Conservation (phyloP, 805 yeast species). For the Saccharomycopsis fibuligera region DNA sequence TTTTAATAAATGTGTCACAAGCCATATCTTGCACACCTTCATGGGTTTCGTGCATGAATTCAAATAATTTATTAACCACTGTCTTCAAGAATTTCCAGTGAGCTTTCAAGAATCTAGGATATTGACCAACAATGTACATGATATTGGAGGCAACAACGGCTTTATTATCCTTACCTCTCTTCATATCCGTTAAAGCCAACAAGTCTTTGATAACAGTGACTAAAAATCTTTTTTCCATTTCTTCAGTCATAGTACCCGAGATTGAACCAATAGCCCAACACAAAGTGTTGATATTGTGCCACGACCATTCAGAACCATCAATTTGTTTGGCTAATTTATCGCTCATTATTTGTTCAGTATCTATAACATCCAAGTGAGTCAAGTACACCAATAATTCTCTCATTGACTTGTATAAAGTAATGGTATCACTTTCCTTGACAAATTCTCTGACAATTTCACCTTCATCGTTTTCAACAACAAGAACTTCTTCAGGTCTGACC, state of each 20-base stretch:
- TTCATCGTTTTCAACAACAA: constrained; percentile 95
- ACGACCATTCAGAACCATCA: constrained; percentile 97
- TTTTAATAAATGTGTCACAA: constrained; percentile 96
- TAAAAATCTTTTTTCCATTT: constrained; percentile 89
- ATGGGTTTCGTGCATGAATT: constrained; percentile 99
- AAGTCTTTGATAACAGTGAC: constrained; percentile 91
- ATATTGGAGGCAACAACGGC: constrained; percentile 99
- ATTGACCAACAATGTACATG: constrained; percentile 99
- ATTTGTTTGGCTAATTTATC: constrained; percentile 87
- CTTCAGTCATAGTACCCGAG: constrained; percentile 98
- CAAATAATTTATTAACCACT: constrained; percentile 90
- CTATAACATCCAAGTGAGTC: constrained; percentile 91
- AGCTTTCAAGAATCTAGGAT: constrained; percentile 93
- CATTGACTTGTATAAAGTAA: constrained; percentile 90
- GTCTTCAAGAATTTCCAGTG: constrained; percentile 98
- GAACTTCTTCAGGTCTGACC: constrained; percentile 98
- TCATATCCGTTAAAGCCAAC: constrained; percentile 87
- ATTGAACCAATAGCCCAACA: constrained; percentile 99
- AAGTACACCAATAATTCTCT: constrained; percentile 92
- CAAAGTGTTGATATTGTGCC: constrained; percentile 94
- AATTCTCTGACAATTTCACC: constrained; percentile 98
- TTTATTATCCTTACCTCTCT: constrained; percentile 94
- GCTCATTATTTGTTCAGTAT: constrained; percentile 90
- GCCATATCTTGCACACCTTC: constrained; percentile 99
- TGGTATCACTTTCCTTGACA: constrained; percentile 94